A percentile compares a stretch with the other conserved stretches of the same genome.
These are phyloP conservation scores for Cucumis sativus DNA, from an alignment of 306 rosid genomes.

Conservation along the genomic window DNA sequence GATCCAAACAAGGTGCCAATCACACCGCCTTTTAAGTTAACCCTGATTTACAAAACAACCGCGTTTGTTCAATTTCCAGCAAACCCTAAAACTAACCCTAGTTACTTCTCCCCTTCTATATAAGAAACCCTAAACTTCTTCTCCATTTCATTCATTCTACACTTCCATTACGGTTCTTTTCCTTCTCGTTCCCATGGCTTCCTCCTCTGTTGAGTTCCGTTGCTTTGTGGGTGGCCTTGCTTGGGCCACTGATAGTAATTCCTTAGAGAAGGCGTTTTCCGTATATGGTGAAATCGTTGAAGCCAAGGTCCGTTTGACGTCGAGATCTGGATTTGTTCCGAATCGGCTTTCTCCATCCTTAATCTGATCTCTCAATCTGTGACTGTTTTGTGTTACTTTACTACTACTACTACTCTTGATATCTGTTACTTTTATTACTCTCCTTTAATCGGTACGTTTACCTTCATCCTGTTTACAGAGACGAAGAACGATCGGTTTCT, in stretches of 20 bases:
- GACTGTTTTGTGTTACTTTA: conserved; percentile 60
- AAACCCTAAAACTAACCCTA: background rate
- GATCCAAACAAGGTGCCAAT: conserved; percentile 3
- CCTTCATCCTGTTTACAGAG: conserved; percentile 58
- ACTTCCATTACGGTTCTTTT: background rate
- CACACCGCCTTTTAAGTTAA: conserved; percentile 5
- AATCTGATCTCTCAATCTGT: conserved; percentile 42
- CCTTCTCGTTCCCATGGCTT: conserved; percentile 25
- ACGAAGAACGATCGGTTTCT: conserved; percentile 75
- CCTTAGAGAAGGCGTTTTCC: conserved; percentile 53
- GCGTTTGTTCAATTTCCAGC: background rate
- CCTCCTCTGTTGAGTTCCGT: conserved; percentile 59
- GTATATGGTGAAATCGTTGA: conserved; percentile 52
- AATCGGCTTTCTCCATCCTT: conserved; percentile 38
- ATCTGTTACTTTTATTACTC: conserved; percentile 34
- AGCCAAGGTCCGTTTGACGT: conserved; percentile 95
- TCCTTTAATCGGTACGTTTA: conserved; percentile 69
- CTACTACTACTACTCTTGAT: conserved; percentile 25
- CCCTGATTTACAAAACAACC: conserved; percentile 3
- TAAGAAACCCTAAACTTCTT: background rate
- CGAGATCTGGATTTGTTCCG: conserved; percentile 58
- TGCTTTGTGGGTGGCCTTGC: conserved; percentile 98
- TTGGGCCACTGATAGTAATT: conserved; percentile 68
- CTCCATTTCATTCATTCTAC: background rate
- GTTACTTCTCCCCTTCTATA: background rate